Conservation (phyloP, 1,284 basidiomycete genomes). For the Albatrellus sp. region DNA sequence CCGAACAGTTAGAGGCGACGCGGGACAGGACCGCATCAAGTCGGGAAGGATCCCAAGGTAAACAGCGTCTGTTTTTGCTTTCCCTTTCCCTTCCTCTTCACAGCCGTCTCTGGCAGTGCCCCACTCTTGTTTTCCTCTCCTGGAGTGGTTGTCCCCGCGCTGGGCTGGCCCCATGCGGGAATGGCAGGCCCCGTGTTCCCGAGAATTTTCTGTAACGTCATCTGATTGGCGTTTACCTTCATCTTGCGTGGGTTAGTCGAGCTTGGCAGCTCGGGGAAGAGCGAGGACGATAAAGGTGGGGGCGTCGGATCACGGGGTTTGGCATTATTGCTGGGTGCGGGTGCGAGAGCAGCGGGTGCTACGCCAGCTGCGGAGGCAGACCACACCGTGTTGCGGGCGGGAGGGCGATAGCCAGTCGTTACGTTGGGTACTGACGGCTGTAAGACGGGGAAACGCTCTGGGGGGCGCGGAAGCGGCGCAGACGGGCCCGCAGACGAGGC, state of each 20-base stretch:
- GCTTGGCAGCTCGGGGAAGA: constrained; percentile 65
- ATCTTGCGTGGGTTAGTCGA: constrained; percentile 32
- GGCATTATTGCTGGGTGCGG: constrained; percentile 13
- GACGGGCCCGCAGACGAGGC: constrained; percentile 39
- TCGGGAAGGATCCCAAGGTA: constrained; percentile 49
- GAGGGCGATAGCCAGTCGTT: constrained; percentile 25
- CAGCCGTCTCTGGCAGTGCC: constrained; percentile 15
- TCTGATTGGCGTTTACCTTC: constrained; percentile 44
- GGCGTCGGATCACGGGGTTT: constrained; percentile 18
- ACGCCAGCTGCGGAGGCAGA: constrained; percentile 19
- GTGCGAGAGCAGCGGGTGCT: constrained; percentile 9
- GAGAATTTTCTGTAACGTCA: constrained; percentile 60
- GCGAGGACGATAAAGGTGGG: constrained; percentile 36
- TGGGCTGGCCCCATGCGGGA: constrained; percentile 34
- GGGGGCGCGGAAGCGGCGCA: constrained; percentile 18
- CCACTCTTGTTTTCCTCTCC: constrained; percentile 9
- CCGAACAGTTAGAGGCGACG: neutral
- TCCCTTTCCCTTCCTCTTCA: constrained; percentile 69
- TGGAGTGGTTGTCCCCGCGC: constrained; percentile 8
- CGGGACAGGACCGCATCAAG: neutral
- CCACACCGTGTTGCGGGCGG: constrained; percentile 48
- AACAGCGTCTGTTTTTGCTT: constrained; percentile 82
- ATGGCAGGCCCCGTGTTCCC: constrained; percentile 35
- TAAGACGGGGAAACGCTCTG: constrained; percentile 33
- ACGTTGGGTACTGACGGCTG: constrained; percentile 15